Evolutionary conservation across 2,329 filamentous ascomycete species (phyloP).

Genomic region (Proliferodiscus dingleyae): DNA sequence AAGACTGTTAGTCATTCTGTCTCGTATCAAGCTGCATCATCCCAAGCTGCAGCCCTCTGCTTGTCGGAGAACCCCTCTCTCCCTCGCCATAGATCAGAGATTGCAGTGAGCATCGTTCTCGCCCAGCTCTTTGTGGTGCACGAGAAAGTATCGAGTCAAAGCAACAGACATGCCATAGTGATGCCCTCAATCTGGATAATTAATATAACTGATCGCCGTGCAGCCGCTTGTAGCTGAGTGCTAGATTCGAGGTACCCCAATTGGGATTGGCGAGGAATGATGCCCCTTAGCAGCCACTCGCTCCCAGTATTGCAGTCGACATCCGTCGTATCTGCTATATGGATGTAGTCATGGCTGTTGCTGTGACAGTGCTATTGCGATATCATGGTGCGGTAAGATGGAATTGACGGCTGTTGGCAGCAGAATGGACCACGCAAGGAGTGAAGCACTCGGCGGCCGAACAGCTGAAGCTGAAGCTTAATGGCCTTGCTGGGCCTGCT

Average conservation of each 20-base stretch:
- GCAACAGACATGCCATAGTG: conserved; percentile 10
- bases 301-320: not conserved
- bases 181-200: conserved; percentile 17
- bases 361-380: not conserved
- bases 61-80: not conserved
- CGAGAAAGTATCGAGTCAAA: conserved; percentile 11
- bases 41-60: not conserved
- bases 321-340: not conserved
- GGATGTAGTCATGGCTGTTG: not conserved
- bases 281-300: not conserved
- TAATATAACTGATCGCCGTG: conserved; percentile 1
- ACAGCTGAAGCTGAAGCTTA: not conserved
- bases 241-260: not conserved
- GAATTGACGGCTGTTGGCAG: no score
- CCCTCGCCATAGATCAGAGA: not conserved
- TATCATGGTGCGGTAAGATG: no score
- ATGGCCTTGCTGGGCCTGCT: no score
- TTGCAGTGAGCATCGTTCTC: not conserved
- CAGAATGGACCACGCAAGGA: no score
- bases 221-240: not conserved
- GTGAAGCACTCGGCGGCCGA: not conserved
- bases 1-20: no score
- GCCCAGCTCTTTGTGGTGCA: conserved; percentile 7
- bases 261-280: not conserved
- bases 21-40: no score